phyloP scores from a whole-genome alignment of 257 asterid genomes.

The Solanum etuberosum region DNA sequence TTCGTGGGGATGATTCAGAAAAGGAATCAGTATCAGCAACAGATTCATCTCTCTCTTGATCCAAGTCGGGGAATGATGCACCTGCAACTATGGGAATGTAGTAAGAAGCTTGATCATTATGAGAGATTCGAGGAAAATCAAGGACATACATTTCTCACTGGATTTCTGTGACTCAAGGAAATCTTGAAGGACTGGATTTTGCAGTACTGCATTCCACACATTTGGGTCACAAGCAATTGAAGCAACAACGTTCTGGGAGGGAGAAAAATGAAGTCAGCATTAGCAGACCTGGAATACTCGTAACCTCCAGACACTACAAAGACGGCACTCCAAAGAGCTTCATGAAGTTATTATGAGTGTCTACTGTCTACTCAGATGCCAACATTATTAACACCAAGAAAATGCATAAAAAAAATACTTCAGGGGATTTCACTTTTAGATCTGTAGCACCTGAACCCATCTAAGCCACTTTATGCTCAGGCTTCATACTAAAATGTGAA shows the following conservation, averaged over 20 bases:
- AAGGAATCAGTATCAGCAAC: constrained; percentile 6
- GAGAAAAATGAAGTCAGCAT: not conserved
- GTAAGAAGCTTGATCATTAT: not conserved
- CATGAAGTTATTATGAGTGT: not conserved
- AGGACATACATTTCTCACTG: not conserved
- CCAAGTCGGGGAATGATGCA: not conserved
- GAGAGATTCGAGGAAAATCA: not conserved
- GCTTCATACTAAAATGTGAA: not conserved
- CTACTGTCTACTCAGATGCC: not conserved
- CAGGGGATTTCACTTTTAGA: not conserved
- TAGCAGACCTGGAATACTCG: not conserved
- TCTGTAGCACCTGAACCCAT: not conserved
- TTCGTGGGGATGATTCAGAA: constrained; percentile 6
- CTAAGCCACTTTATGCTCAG: not conserved
- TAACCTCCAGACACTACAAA: not conserved
- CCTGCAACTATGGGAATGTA: not conserved
- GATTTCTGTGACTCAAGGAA: not conserved
- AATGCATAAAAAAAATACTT: not conserved
- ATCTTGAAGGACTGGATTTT: not conserved
- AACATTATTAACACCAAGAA: not conserved
- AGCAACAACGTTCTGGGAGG: constrained; percentile 4
- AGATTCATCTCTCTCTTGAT: not conserved
- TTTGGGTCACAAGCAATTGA: constrained; percentile 10
- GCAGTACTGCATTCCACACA: constrained; percentile 1
- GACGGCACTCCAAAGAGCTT: not conserved